phyloP scores from a whole-genome alignment of 768 basidiomycete species.

The Scleroderma bovista region DNA sequence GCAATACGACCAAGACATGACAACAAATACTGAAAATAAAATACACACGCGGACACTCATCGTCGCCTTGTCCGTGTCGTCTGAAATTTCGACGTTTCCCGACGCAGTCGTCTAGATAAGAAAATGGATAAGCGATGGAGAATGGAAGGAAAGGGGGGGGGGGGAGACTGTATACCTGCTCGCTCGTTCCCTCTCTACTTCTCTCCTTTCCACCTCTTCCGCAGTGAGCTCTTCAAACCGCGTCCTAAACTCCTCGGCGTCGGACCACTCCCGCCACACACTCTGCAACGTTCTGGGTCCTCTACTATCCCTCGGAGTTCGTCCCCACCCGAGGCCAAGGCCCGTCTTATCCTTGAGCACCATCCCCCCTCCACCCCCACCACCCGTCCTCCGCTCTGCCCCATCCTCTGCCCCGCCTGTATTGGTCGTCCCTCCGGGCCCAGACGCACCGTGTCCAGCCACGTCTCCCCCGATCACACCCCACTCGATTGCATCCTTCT shows the following conservation, averaged over 20 bases:
- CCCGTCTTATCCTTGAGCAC: slow-evolving; percentile 80
- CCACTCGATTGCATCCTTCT: slow-evolving; percentile 92
- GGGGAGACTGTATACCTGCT: slow-evolving; percentile 43
- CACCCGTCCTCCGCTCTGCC: neutral
- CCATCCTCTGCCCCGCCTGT: slow-evolving; percentile 1
- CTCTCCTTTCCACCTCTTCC: slow-evolving; percentile 89
- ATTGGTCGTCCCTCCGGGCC: neutral
- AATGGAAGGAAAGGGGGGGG: no score
- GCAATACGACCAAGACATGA: neutral
- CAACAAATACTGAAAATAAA: neutral
- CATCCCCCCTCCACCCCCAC: slow-evolving; percentile 21
- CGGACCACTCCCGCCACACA: slow-evolving; percentile 94
- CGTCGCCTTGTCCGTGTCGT: slow-evolving; percentile 38
- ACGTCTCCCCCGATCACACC: slow-evolving; percentile 69
- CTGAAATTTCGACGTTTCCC: slow-evolving; percentile 66
- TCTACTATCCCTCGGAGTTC: slow-evolving; percentile 70
- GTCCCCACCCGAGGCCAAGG: slow-evolving; percentile 67
- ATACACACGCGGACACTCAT: slow-evolving; percentile 10
- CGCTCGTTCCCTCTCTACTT: slow-evolving; percentile 82
- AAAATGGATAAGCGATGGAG: slow-evolving; percentile 4
- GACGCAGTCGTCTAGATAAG: slow-evolving; percentile 46
- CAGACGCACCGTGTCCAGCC: neutral
- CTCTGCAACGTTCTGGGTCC: slow-evolving; percentile 81
- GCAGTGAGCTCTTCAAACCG: slow-evolving; percentile 78
- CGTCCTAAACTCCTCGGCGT: slow-evolving; percentile 87